Conservation (phyloP, 2,329 filamentous ascomycete species). For the Penicillium sp. region DNA sequence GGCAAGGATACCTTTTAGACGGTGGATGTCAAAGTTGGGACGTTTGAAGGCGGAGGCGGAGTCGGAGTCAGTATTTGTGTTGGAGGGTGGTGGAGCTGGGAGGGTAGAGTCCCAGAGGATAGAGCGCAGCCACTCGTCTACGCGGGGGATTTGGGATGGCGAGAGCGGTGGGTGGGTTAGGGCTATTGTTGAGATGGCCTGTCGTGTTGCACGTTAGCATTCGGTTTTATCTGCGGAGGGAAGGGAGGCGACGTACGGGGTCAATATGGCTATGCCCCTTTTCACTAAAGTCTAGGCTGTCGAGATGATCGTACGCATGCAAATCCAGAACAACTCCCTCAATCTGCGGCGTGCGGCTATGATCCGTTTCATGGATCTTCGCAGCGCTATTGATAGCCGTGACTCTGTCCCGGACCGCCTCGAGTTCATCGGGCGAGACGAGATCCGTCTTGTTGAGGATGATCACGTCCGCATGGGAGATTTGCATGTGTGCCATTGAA, state of each 20-base stretch:
- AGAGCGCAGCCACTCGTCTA: constrained; percentile 83
- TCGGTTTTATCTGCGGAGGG: neutral
- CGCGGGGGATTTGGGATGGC: constrained; percentile 59
- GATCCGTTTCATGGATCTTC: constrained; percentile 79
- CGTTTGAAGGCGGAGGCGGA: neutral
- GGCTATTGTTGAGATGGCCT: constrained; percentile 80
- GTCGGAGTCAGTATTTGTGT: constrained; percentile 7
- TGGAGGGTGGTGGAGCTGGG: constrained; percentile 29
- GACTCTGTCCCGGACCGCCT: constrained; percentile 72
- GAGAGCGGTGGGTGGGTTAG: constrained; percentile 68
- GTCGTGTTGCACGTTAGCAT: constrained; percentile 12
- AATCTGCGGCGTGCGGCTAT: constrained; percentile 78
- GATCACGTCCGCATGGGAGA: constrained; percentile 94
- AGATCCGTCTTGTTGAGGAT: constrained; percentile 94
- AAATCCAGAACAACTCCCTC: constrained; percentile 88
- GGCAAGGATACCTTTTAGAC: constrained; percentile 79
- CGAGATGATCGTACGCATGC: constrained; percentile 87
- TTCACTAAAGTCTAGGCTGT: constrained; percentile 69
- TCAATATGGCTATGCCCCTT: constrained; percentile 93
- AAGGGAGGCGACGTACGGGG: constrained; percentile 61
- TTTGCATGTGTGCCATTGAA: constrained; percentile 93
- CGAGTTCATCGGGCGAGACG: constrained; percentile 71
- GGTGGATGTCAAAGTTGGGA: constrained; percentile 75
- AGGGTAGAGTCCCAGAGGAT: constrained; percentile 75
- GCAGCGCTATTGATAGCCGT: constrained; percentile 88